Conservation (phyloP, 2,329 filamentous ascomycete genomes). For the Ceratocystis eucalypticola region DNA sequence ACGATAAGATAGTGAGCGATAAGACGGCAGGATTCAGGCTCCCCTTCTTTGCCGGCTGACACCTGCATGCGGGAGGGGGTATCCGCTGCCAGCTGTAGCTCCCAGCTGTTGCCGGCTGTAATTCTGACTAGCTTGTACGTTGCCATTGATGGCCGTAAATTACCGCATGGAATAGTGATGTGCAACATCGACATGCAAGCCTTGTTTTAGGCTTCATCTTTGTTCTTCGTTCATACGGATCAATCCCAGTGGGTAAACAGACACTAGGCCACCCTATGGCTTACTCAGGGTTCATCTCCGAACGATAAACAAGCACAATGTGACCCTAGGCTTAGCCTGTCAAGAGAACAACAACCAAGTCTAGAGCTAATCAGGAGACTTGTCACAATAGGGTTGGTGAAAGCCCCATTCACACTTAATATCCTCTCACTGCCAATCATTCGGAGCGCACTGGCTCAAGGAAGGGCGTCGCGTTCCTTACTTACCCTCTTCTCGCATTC, state of each 20-base stretch:
- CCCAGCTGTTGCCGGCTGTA: background rate
- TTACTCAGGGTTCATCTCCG: background rate
- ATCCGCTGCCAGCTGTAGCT: background rate
- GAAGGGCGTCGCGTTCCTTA: background rate
- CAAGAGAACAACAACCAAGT: background rate
- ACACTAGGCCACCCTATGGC: background rate
- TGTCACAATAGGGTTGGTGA: background rate
- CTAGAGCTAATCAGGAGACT: too few relatives aligned
- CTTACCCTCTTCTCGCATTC: background rate
- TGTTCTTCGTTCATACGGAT: background rate
- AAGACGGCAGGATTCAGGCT: background rate
- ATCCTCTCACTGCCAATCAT: background rate
- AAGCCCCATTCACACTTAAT: background rate
- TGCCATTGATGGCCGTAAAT: background rate
- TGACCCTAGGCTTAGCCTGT: background rate
- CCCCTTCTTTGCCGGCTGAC: background rate
- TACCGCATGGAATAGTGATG: constrained; percentile 3
- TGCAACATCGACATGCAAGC: background rate
- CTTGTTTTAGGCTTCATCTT: background rate
- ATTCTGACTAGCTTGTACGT: background rate
- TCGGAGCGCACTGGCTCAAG: background rate
- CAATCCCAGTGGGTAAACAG: background rate
- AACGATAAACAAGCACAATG: background rate
- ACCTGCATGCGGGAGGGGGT: background rate
- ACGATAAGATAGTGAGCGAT: background rate